Conservation (phyloP, 768 basidiomycete species). For the Trametes cingulata region DNA sequence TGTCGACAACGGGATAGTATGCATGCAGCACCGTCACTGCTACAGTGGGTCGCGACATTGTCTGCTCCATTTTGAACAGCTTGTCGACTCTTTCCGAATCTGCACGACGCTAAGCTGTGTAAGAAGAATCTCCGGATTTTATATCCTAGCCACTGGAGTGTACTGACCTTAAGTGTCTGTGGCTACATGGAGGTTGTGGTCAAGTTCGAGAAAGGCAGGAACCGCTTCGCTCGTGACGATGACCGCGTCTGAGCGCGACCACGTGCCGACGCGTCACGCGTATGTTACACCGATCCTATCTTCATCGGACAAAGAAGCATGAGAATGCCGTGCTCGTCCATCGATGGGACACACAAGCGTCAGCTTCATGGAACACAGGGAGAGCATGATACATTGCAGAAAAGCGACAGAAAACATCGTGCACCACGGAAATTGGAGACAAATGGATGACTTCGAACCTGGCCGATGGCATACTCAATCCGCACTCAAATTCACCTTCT, state of each 20-base stretch:
- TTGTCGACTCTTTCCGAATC: no score
- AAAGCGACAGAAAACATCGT: constrained; percentile 5
- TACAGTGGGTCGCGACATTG: not conserved
- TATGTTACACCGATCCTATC: constrained; percentile 5
- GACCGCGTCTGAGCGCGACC: constrained; percentile 8
- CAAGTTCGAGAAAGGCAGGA: not conserved
- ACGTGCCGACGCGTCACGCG: constrained; percentile 10
- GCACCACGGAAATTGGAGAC: constrained; percentile 3
- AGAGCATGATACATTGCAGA: constrained; percentile 4
- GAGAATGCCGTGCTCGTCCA: not conserved
- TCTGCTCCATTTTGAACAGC: not conserved
- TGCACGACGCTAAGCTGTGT: no score
- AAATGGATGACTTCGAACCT: no score
- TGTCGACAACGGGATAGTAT: constrained; percentile 25
- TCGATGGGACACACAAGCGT: not conserved
- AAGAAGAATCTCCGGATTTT: no score
- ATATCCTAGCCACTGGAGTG: no score
- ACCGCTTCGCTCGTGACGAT: not conserved
- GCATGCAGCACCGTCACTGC: constrained; percentile 15
- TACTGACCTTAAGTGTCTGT: no score
- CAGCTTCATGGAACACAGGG: not conserved
- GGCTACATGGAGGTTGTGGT: not conserved
- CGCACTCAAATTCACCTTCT: constrained; percentile 13
- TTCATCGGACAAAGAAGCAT: not conserved
- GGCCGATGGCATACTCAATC: not conserved